phyloP scores from a whole-genome alignment of 2,329 filamentous ascomycete species.

The Clonostachys sp. region DNA sequence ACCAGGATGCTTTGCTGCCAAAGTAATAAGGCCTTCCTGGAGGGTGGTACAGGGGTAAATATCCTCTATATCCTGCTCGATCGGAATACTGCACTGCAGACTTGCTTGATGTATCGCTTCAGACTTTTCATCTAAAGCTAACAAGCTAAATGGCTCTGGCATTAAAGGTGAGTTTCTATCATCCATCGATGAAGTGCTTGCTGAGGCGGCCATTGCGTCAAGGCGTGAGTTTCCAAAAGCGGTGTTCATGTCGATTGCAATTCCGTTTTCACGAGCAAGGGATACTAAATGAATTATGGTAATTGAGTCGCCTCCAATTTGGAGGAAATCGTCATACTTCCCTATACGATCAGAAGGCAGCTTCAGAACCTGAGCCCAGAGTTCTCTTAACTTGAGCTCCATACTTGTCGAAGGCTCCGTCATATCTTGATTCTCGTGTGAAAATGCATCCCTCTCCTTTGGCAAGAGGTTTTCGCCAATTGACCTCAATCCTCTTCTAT shows the following conservation, averaged over 20 bases:
- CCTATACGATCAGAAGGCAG: slow-evolving; percentile 12
- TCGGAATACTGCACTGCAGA: neutral
- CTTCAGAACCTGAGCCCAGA: slow-evolving; percentile 33
- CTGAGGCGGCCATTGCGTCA: neutral
- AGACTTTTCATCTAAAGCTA: neutral
- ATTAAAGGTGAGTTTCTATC: neutral
- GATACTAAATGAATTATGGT: slow-evolving; percentile 4
- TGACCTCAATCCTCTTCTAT: slow-evolving; percentile 5
- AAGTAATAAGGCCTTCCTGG: slow-evolving; percentile 42
- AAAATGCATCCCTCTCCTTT: slow-evolving; percentile 25
- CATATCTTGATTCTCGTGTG: slow-evolving; percentile 12
- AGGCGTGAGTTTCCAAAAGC: neutral
- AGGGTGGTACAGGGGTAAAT: slow-evolving; percentile 42
- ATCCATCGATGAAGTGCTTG: neutral
- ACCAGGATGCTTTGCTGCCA: slow-evolving; percentile 29
- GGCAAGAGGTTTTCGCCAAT: slow-evolving; percentile 26
- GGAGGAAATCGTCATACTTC: slow-evolving; percentile 6
- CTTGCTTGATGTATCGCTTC: too few relatives aligned
- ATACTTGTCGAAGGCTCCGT: neutral
- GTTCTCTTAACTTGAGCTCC: neutral
- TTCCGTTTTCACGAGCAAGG: neutral
- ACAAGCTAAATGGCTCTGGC: neutral
- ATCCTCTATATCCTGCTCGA: slow-evolving; percentile 27
- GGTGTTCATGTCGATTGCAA: neutral
- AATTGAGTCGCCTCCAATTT: slow-evolving; percentile 8